A percentile compares a stretch with the other conserved stretches of the same genome.
These are phyloP conservation scores for Flaveria linearis DNA, from an alignment of 129 eudicot genomes.

Conservation along the genomic window DNA sequence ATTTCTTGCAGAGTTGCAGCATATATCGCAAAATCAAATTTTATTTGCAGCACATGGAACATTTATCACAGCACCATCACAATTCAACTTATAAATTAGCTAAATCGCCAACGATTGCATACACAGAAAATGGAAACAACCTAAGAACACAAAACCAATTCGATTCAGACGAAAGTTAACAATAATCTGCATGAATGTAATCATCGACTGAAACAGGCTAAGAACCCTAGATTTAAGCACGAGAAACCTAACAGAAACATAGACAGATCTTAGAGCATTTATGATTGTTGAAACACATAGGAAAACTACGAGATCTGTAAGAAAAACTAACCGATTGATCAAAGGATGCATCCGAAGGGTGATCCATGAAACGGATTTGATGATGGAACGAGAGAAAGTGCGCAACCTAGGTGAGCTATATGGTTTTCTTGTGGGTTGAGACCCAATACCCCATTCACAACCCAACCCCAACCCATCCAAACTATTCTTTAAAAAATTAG, in stretches of 20 bases:
- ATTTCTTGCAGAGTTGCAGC: background rate
- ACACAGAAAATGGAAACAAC: background rate
- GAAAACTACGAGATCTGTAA: constrained; percentile 26
- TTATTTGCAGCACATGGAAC: background rate
- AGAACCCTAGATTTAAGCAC: constrained; percentile 19
- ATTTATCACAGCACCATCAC: constrained; percentile 18
- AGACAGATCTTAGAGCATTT: constrained; percentile 14
- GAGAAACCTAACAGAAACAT: constrained; percentile 10
- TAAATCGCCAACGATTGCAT: constrained; percentile 14
- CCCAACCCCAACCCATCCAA: no score
- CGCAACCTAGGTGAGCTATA: constrained; percentile 4
- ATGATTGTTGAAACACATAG: background rate
- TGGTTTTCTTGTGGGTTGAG: no score
- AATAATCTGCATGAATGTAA: background rate
- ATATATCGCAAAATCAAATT: background rate
- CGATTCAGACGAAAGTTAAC: background rate
- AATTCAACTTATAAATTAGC: background rate
- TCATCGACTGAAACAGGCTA: background rate
- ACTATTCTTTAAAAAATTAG: no score
- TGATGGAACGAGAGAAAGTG: constrained; percentile 21
- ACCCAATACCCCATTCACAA: no score
- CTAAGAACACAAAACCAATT: background rate
- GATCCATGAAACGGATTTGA: constrained; percentile 36
- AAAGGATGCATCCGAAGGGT: constrained; percentile 19
- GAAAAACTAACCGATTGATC: constrained; percentile 30